phyloP scores from a whole-genome alignment of 106 monocot species.

The Dendrobium nobile region DNA sequence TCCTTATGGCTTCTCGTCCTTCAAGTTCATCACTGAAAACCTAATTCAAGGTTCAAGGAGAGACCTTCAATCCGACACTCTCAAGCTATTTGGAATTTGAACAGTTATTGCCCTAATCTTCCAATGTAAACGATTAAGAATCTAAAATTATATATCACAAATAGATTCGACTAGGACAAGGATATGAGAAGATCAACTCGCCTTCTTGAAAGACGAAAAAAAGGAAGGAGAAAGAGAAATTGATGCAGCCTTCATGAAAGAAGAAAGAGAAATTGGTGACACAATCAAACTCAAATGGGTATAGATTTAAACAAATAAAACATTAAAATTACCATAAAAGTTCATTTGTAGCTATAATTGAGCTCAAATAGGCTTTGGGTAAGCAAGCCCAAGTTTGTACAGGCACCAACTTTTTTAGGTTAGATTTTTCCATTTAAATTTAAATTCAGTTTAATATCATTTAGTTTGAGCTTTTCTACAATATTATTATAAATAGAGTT shows the following conservation, averaged over 20 bases:
- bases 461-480: too few species aligned
- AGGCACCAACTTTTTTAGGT: too few species aligned
- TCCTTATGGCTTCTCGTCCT: slow-evolving; percentile 33
- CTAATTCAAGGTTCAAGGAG: slow-evolving; percentile 4
- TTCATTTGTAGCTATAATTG: too few species aligned
- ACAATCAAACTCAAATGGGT: too few species aligned
- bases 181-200: neutral
- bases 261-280: too few species aligned
- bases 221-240: neutral
- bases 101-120: neutral
- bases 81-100: neutral
- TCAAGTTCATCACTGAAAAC: slow-evolving; percentile 44
- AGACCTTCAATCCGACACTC: neutral
- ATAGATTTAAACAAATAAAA: too few species aligned
- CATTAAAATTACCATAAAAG: too few species aligned
- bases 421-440: too few species aligned
- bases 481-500: too few species aligned
- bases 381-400: too few species aligned
- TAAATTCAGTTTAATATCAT: too few species aligned
- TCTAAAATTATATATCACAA: neutral
- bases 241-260: neutral
- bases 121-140: neutral
- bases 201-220: neutral
- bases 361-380: too few species aligned
- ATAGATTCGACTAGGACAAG: neutral